These are phyloP conservation scores for Narthecium ossifragum DNA, from an alignment of 106 monocot genomes.

Conservation along the genomic window DNA sequence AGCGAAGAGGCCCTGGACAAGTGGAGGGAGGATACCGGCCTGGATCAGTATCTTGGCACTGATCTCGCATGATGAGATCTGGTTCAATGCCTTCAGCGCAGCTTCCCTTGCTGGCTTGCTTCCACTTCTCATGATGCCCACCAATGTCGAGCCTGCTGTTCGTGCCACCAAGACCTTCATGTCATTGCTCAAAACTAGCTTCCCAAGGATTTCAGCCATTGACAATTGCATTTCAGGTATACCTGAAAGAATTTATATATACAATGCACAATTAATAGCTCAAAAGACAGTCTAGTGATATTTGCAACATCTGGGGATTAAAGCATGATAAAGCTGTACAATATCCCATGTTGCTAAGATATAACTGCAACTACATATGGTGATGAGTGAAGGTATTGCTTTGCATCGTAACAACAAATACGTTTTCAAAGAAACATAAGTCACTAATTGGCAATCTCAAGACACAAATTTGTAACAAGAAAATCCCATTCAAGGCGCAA, in stretches of 20 bases:
- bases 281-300: no score
- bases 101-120: constrained; percentile 56
- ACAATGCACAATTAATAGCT: background rate
- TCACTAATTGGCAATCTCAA: no score
- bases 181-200: constrained; percentile 80
- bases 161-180: constrained; percentile 61
- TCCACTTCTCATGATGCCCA: constrained; percentile 63
- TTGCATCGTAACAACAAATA: no score
- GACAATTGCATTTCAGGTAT: constrained; percentile 54
- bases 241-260: constrained; percentile 20
- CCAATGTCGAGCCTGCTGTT: constrained; percentile 54
- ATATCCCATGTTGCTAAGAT: no score
- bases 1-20: constrained; percentile 62
- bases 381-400: no score
- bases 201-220: constrained; percentile 63
- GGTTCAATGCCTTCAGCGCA: constrained; percentile 67
- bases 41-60: constrained; percentile 64
- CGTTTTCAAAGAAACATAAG: no score
- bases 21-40: constrained; percentile 59
- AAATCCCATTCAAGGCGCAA: no score
- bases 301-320: no score
- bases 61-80: constrained; percentile 54
- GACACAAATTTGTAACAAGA: no score
- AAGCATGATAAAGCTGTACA: no score
- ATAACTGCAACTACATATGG: no score